Percentiles rank a stretch among this genome's conserved stretches.
Evolutionary conservation across 306 rosid species (phyloP).

Genomic region (Quillaja saponaria): DNA sequence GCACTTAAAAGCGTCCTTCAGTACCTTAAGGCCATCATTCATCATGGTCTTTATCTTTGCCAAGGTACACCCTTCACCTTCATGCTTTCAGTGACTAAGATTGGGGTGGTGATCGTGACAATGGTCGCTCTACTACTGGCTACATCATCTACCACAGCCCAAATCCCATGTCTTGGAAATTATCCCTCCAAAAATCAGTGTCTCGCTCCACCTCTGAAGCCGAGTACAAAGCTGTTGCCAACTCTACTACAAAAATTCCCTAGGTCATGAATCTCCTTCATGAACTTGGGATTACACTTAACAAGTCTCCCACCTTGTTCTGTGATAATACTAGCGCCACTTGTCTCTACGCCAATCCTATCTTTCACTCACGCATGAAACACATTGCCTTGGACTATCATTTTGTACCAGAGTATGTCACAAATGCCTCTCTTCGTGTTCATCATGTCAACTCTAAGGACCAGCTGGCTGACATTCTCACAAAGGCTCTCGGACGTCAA

Average conservation of each 20-base stretch:
- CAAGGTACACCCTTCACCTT: not conserved
- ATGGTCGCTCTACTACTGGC: not conserved
- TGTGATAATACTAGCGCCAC: too few species aligned
- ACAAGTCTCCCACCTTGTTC: too few species aligned
- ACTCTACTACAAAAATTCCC: not conserved
- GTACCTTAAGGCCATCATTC: not conserved
- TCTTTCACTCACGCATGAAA: too few species aligned
- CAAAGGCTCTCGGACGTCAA: not conserved
- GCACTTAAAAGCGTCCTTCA: not conserved
- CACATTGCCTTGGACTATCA: too few species aligned
- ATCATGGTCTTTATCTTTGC: not conserved
- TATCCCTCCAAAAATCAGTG: not conserved
- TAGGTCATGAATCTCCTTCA: too few species aligned
- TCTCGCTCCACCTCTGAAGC: not conserved
- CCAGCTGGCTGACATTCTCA: not conserved
- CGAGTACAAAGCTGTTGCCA: not conserved
- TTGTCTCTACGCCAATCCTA: too few species aligned
- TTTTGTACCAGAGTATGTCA: too few species aligned
- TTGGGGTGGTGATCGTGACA: not conserved
- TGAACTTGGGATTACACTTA: too few species aligned
- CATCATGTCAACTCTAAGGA: not conserved
- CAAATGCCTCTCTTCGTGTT: not conserved
- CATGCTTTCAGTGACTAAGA: not conserved
- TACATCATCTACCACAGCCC: not conserved
- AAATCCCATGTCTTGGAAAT: not conserved